A percentile compares a stretch with the other conserved stretches of the same genome.
These are phyloP conservation scores for Ligustrum vulgare DNA, from an alignment of 257 asterid genomes.

Conservation along the genomic window DNA sequence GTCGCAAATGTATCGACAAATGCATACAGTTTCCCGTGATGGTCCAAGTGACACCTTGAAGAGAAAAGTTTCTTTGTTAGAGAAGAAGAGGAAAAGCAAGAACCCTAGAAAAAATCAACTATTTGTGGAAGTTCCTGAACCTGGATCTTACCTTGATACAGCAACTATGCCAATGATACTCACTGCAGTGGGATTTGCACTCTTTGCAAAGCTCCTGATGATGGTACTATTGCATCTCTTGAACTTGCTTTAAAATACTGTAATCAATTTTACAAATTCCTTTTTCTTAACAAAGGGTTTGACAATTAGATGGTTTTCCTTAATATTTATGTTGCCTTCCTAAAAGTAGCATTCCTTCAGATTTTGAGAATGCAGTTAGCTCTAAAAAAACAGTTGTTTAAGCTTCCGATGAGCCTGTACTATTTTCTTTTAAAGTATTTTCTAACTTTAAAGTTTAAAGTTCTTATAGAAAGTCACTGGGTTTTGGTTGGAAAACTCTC, in stretches of 20 bases:
- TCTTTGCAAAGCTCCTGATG: slow-evolving; percentile 77
- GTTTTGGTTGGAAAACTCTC: slow-evolving; percentile 7
- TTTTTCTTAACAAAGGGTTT: not conserved
- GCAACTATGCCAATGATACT: slow-evolving; percentile 84
- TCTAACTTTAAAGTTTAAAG: not conserved
- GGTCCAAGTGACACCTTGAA: slow-evolving; percentile 72
- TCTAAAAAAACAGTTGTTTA: not conserved
- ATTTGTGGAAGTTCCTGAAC: slow-evolving; percentile 75
- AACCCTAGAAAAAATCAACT: slow-evolving; percentile 48
- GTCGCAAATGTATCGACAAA: slow-evolving; percentile 38
- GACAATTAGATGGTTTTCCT: not conserved
- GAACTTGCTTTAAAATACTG: not conserved
- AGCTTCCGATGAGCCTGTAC: slow-evolving; percentile 8
- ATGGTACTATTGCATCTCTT: slow-evolving; percentile 46
- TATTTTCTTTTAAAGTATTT: no score
- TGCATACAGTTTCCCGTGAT: slow-evolving; percentile 49
- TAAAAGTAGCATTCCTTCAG: not conserved
- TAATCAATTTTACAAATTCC: not conserved
- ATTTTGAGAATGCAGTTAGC: not conserved
- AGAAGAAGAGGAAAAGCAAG: slow-evolving; percentile 50
- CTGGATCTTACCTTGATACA: slow-evolving; percentile 66
- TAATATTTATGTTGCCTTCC: not conserved
- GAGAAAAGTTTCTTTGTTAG: slow-evolving; percentile 49
- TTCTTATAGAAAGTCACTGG: not conserved
- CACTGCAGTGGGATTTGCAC: slow-evolving; percentile 71